Evolutionary conservation across 495 filamentous ascomycete genomes (phyloP).

Genomic region (Friedmanniomyces simplex): DNA sequence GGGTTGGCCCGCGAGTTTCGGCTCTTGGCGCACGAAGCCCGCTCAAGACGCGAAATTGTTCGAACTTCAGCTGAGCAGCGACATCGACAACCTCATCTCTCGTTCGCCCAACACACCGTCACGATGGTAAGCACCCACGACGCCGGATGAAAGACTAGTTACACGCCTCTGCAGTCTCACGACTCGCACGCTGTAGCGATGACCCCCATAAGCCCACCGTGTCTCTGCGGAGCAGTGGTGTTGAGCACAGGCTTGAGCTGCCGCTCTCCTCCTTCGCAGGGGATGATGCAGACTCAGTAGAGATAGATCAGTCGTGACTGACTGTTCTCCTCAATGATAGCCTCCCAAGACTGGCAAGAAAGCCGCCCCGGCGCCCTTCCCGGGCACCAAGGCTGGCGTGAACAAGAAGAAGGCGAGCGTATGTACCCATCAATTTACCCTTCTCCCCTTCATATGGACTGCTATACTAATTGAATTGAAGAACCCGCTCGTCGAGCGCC

Average conservation of each 20-base stretch:
- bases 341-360: constrained; percentile 96
- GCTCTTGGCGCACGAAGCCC: background rate
- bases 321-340: constrained; percentile 92
- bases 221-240: constrained; percentile 15
- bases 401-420: constrained; percentile 96
- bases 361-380: constrained; percentile 90
- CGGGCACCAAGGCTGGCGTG: constrained; percentile 75
- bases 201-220: constrained; percentile 10
- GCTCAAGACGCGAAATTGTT: constrained; percentile 1
- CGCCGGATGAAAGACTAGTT: constrained; percentile 2
- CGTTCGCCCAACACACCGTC: constrained; percentile 2
- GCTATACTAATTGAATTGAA: constrained; percentile 31
- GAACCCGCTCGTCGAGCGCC: constrained; percentile 99
- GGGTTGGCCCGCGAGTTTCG: background rate
- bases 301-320: constrained; percentile 23
- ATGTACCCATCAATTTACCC: constrained; percentile 30
- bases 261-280: background rate
- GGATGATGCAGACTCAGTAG: constrained; percentile 20
- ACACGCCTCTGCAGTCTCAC: constrained; percentile 16
- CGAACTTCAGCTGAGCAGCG: background rate
- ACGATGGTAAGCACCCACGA: constrained; percentile 17
- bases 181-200: constrained; percentile 16
- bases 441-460: background rate
- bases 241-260: constrained; percentile 21
- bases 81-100: constrained; percentile 8